These are phyloP conservation scores for Fraxinus cuspidata DNA, from an alignment of 257 asterid species.

Conservation along the genomic window DNA sequence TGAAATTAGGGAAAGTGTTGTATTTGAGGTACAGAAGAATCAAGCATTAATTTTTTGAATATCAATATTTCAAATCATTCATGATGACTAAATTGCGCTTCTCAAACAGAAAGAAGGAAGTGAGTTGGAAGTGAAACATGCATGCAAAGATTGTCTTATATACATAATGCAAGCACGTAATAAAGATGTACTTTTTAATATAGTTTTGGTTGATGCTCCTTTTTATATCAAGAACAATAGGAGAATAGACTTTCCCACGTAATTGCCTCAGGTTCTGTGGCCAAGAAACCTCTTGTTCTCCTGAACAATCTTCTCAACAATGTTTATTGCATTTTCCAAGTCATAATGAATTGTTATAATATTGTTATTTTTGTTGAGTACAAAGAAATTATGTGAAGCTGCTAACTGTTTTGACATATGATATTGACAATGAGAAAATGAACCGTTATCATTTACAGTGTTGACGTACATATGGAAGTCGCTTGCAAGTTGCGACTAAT, in stretches of 20 bases:
- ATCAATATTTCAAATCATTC: neutral
- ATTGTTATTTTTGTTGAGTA: no score
- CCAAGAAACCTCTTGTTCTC: neutral
- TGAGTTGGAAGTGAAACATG: neutral
- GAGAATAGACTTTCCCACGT: neutral
- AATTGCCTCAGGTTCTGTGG: neutral
- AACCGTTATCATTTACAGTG: neutral
- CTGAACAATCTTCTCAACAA: no score
- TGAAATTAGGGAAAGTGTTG: neutral
- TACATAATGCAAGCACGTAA: neutral
- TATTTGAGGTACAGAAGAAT: constrained; percentile 7
- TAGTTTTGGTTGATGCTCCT: neutral
- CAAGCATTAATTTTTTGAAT: neutral
- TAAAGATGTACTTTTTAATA: neutral
- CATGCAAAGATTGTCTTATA: neutral
- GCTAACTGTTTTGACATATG: neutral
- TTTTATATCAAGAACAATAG: neutral
- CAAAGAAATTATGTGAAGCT: neutral
- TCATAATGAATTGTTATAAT: neutral
- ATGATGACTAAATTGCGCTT: neutral
- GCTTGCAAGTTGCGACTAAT: neutral
- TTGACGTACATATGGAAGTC: neutral
- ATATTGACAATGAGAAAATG: neutral
- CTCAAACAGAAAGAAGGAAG: neutral
- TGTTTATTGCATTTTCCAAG: neutral